A percentile compares a stretch with the other conserved stretches of the same genome.
Evolutionary conservation across 306 rosid genomes (phyloP).

Genomic region (Ziziphus jujuba): DNA sequence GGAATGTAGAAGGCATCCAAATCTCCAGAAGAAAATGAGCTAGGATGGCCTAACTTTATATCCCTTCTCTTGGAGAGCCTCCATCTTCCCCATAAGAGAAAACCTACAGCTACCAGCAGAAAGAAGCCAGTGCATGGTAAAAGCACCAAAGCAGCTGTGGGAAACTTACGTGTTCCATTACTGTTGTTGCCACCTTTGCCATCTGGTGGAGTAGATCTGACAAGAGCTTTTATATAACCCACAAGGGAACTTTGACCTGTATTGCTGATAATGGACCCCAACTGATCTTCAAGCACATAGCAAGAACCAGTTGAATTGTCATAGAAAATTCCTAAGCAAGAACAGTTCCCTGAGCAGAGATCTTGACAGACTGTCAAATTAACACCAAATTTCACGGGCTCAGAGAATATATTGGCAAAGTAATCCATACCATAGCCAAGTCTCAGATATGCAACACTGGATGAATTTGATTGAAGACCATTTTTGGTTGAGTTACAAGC

Average conservation of each 20-base stretch:
- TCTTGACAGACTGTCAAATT: conserved; percentile 54
- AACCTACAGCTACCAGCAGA: conserved; percentile 45
- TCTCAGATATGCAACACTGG: conserved; percentile 47
- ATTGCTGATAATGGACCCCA: conserved; percentile 61
- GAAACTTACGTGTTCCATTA: conserved; percentile 38
- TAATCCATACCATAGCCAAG: conserved; percentile 59
- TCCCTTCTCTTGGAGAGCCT: conserved; percentile 33
- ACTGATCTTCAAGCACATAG: conserved; percentile 48
- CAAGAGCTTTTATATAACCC: conserved; percentile 61
- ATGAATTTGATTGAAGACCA: conserved; percentile 35
- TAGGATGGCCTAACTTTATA: conserved; percentile 40
- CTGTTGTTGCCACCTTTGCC: background rate
- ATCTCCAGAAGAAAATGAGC: conserved; percentile 56
- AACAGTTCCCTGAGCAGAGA: conserved; percentile 67
- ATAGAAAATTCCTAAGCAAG: conserved; percentile 75
- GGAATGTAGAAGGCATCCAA: conserved; percentile 70
- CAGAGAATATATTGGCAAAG: conserved; percentile 48
- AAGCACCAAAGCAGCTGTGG: conserved; percentile 57
- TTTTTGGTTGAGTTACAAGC: conserved; percentile 46
- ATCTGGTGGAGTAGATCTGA: conserved; percentile 14
- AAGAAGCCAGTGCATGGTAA: conserved; percentile 54
- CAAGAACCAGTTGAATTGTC: conserved; percentile 66
- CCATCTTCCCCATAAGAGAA: conserved; percentile 56
- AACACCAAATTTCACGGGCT: conserved; percentile 43
- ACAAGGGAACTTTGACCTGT: conserved; percentile 26